Conservation (phyloP, 352 stramenopile genomes). For the Phytopythium boreale region DNA sequence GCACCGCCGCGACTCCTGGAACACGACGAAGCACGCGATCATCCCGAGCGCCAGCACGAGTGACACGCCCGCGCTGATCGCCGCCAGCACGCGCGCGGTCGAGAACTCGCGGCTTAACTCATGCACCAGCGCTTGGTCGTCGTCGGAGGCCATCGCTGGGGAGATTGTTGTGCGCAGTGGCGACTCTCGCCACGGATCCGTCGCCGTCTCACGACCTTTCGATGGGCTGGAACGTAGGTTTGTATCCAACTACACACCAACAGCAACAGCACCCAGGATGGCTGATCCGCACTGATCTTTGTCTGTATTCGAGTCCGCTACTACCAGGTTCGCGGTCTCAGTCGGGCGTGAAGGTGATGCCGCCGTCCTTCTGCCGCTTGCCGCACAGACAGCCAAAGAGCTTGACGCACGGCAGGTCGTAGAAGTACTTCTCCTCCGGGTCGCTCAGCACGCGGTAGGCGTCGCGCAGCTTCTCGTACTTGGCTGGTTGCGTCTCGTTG, state of each 20-base stretch:
- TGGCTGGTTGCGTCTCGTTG: constrained; percentile 80
- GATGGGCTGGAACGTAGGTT: constrained; percentile 7
- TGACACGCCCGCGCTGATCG: constrained; percentile 36
- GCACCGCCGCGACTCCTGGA: constrained; percentile 64
- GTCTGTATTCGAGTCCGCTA: not conserved
- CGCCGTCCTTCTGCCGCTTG: constrained; percentile 76
- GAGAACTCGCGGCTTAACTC: constrained; percentile 21
- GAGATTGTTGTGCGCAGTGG: not conserved
- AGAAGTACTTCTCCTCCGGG: constrained; percentile 82
- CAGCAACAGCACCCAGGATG: too few relatives aligned
- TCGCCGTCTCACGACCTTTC: not conserved
- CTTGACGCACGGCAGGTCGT: constrained; percentile 83
- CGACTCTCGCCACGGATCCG: too few relatives aligned
- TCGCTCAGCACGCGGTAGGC: constrained; percentile 77
- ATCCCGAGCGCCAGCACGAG: constrained; percentile 41
- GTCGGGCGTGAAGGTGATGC: constrained; percentile 73
- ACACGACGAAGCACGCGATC: constrained; percentile 52
- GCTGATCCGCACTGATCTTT: too few relatives aligned
- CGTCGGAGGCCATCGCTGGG: not conserved
- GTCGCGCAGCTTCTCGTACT: constrained; percentile 81
- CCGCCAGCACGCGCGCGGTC: constrained; percentile 42
- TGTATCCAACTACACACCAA: too few relatives aligned
- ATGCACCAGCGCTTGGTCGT: constrained; percentile 10
- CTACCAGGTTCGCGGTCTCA: constrained; percentile 11
- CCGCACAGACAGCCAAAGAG: constrained; percentile 75